Conservation (phyloP, 2,329 filamentous ascomycete genomes). For the Monilinia fructicola region DNA sequence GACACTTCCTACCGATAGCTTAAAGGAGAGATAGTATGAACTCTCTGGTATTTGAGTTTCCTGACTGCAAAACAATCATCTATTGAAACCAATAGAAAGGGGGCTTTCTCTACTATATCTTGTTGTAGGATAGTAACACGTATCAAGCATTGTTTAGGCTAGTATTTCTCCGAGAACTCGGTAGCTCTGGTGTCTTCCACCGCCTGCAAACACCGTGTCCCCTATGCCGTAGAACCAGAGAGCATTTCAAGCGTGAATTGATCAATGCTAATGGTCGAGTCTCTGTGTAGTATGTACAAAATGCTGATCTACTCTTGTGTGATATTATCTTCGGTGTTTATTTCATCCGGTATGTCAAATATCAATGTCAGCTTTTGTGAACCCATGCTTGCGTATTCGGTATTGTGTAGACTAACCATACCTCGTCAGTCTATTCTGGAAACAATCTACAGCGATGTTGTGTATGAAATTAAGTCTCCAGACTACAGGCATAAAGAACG, state of each 20-base stretch:
- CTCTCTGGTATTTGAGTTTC: neutral
- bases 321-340: neutral
- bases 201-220: neutral
- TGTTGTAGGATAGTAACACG: neutral
- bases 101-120: neutral
- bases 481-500: slow-evolving; percentile 1
- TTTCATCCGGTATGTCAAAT: neutral
- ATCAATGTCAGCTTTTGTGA: slow-evolving; percentile 3
- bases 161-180: slow-evolving; percentile 2
- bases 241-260: slow-evolving; percentile 1
- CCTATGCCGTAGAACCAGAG: neutral
- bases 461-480: slow-evolving; percentile 5
- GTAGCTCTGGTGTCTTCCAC: neutral
- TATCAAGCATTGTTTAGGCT: slow-evolving; percentile 4
- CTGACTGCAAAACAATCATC: neutral
- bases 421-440: neutral
- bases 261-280: neutral
- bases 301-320: neutral
- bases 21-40: neutral
- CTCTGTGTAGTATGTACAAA: too few relatives aligned
- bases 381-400: slow-evolving; percentile 2
- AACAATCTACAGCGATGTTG: neutral
- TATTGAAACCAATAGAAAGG: neutral
- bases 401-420: neutral
- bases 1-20: slow-evolving; percentile 8